Base-by-base conservation (phyloP, 148 eudicot genomes). In the Tetragonia tetragonoides region DNA sequence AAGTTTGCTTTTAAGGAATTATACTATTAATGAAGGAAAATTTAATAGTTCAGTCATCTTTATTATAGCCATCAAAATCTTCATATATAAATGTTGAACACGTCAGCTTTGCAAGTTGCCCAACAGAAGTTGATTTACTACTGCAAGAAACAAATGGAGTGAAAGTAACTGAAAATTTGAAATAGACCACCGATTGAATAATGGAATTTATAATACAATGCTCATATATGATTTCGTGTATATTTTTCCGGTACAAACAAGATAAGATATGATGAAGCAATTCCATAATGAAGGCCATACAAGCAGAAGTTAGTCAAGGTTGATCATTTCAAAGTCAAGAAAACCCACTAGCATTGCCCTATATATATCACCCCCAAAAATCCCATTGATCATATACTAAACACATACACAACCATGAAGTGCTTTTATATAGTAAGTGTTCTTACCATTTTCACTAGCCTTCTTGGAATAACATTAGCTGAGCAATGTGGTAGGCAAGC, bases 401-500 rank as follows among this genome's bases (percentile, higher is more conserved):
- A 49, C 17, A 12, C n/a, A 76, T 23, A 65, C 70, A 28, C 4
- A 53, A 51, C 73, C 41, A 71, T 71, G 74, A 51, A 71, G 59
- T 42, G 3, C 20, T 66, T 20, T 15, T 54, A 5, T 63, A 23
- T 17, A 66, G 21, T 17, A 14, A 39, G 65, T 59, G 53, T 60
- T 4, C 51, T 80, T 60, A 15, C 60, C 9, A 21, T 40, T 20
- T 37, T 49, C 14, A 64, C 75, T 62, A 69, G 57, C 38, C 46
- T 74, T 7, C 39, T 72, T 42, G 74, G 64, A 41, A 65, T 70
- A 11, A 59, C 42, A 61, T 69, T 57, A 47, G 85, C 83, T 4
- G 83, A 75, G 70, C 85, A 79, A 72, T 83, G 85, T 57, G 85
- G 85, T 0, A 57, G 16, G 5, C 83, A 83, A 72, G 85, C 78